Evolutionary conservation across 495 filamentous ascomycete species (phyloP).

Genomic region (Penicillium salamii): DNA sequence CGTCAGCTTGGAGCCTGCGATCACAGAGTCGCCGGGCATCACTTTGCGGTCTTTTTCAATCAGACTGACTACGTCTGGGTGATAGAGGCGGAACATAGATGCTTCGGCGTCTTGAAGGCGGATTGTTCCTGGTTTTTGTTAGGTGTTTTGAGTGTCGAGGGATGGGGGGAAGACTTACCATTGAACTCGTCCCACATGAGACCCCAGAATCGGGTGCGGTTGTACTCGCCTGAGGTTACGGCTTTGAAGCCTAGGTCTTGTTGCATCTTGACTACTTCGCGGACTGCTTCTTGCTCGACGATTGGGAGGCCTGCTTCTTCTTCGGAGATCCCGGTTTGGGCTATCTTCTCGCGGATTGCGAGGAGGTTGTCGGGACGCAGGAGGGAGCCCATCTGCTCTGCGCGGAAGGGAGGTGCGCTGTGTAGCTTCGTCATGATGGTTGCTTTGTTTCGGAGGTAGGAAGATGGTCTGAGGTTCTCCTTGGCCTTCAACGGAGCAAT

Average conservation of each 20-base stretch:
- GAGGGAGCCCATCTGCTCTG: conserved; percentile 71
- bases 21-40: conserved; percentile 59
- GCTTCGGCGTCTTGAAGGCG: conserved; percentile 42
- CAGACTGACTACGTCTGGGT: conserved; percentile 71
- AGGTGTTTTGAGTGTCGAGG: not conserved
- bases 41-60: conserved; percentile 56
- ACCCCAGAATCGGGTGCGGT: conserved; percentile 52
- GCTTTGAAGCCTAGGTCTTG: conserved; percentile 59
- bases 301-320: conserved; percentile 34
- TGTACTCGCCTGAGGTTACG: conserved; percentile 66
- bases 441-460: not conserved
- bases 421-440: conserved; percentile 21
- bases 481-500: not conserved
- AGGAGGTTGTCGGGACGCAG: conserved; percentile 62
- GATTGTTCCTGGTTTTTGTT: conserved; percentile 29
- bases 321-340: conserved; percentile 43
- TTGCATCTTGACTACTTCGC: conserved; percentile 60
- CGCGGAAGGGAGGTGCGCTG: conserved; percentile 59
- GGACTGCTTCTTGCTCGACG: conserved; percentile 59
- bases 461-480: not conserved
- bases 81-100: conserved; percentile 63
- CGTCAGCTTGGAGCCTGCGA: conserved; percentile 61
- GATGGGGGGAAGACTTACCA: conserved; percentile 43
- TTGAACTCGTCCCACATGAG: conserved; percentile 66
- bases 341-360: conserved; percentile 48